phyloP scores from a whole-genome alignment of 1,284 basidiomycete genomes.

The Moesziomyces globuligerus region DNA sequence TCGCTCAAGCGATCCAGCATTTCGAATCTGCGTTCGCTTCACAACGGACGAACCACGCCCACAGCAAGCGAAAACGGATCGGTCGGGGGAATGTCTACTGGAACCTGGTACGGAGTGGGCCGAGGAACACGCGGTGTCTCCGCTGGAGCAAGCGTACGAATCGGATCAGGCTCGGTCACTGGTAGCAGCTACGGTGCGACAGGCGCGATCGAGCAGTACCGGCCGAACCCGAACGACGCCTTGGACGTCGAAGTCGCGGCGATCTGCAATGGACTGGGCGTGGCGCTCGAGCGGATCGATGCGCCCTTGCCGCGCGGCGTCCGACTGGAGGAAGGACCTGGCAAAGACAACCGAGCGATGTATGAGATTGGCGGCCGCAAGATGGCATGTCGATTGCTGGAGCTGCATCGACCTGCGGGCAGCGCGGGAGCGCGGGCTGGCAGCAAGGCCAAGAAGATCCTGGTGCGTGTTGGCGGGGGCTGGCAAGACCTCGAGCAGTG shows the following conservation, averaged over 20 bases:
- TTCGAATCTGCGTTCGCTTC: conserved; percentile 44
- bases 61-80: conserved; percentile 53
- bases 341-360: conserved; percentile 81
- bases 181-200: conserved; percentile 38
- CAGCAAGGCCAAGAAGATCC: conserved; percentile 59
- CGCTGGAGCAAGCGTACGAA: conserved; percentile 15
- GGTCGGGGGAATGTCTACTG: conserved; percentile 40
- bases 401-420: conserved; percentile 69
- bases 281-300: conserved; percentile 81
- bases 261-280: conserved; percentile 78
- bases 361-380: conserved; percentile 78
- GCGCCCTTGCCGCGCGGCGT: conserved; percentile 73
- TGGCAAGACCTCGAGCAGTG: conserved; percentile 87
- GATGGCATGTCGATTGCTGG: conserved; percentile 79
- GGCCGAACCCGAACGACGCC: conserved; percentile 80
- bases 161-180: conserved; percentile 33
- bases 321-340: conserved; percentile 73
- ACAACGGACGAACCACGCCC: conserved; percentile 48
- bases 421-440: conserved; percentile 47
- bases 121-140: conserved; percentile 22
- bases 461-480: conserved; percentile 69
- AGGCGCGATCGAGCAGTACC: conserved; percentile 70
- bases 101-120: conserved; percentile 40
- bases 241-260: conserved; percentile 81
- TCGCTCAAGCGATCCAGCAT: conserved; percentile 48